Conservation (phyloP, 345 rosid species). For the Hibiscus syriacus region DNA sequence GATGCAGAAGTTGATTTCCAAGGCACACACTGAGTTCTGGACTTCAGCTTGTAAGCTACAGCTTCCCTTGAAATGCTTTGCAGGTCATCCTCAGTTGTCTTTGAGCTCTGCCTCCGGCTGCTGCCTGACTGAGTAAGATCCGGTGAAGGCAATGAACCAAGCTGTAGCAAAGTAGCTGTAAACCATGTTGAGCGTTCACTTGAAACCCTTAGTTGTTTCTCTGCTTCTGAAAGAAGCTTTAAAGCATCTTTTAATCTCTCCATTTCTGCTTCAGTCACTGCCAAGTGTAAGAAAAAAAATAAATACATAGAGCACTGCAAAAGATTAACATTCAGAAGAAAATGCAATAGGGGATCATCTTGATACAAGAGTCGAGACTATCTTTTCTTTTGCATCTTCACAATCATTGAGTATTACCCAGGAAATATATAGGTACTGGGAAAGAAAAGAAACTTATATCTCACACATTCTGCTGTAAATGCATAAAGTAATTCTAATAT, state of each 20-base stretch:
- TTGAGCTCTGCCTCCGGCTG: slow-evolving; percentile 81
- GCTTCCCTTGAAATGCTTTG: slow-evolving; percentile 64
- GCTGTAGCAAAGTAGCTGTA: slow-evolving; percentile 88
- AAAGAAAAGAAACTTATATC: neutral
- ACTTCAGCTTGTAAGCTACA: slow-evolving; percentile 43
- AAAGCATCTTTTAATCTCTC: slow-evolving; percentile 86
- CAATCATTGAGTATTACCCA: neutral
- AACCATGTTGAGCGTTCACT: slow-evolving; percentile 97
- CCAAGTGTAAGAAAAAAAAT: neutral
- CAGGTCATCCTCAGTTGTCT: slow-evolving; percentile 75
- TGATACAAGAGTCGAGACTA: neutral
- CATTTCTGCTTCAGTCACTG: slow-evolving; percentile 79
- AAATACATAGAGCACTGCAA: neutral
- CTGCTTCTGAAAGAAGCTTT: slow-evolving; percentile 94
- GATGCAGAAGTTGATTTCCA: slow-evolving; percentile 48
- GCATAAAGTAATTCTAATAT: too few relatives aligned
- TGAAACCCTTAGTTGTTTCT: slow-evolving; percentile 79
- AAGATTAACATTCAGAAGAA: neutral
- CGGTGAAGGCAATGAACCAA: slow-evolving; percentile 77
- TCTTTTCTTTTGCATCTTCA: neutral
- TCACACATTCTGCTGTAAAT: too few relatives aligned
- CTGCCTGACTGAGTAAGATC: slow-evolving; percentile 65
- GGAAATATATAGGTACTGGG: neutral
- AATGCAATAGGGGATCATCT: neutral
- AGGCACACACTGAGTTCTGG: slow-evolving; percentile 38